Base-by-base conservation (phyloP, 1,284 basidiomycete species). In the Melampsora abietis-canadensis region DNA sequence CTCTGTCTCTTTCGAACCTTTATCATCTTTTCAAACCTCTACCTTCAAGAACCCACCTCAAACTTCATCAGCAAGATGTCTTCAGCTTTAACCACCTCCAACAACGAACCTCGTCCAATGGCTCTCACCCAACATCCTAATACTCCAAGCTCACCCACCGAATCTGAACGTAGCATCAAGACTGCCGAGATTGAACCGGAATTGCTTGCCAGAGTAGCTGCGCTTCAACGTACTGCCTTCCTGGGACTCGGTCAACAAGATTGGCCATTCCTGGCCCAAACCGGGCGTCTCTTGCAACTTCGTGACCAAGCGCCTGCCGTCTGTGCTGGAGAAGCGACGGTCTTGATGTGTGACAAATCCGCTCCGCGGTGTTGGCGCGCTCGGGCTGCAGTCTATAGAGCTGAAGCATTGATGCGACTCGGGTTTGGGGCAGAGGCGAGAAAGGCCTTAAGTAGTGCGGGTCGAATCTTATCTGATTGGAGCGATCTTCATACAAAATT, bases 351-450 rank as follows among this genome's bases (percentile, higher is more conserved):
- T 30, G 70, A 73, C 46, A 48, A 15, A 3, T 57, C 62, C 21
- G 70, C 63, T 30, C 63, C 70, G 5, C 30, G 63, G 10, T 73
- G 51, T 48, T 73, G 70, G 70, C 63, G 70, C 57, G 70, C 70
- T 17, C 17, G 70, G 8, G 70, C 70, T 47, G 62, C 60, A 2
- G 34, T 73, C 30, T 73, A 73, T 30, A 10, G 70, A 30, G 70
- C 70, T 17, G 70, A 73, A 47, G 47, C 70, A 46, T 34, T 73
- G 6, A 73, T 73, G 70, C 37, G 6, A 6, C 63, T 73, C 6
- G 70, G 70, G n/a, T 73, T 73, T 34, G 40, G 8, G 6, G 24
- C 54, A 6, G 37, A 65, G 19, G 70, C 70, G 15, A 73, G 64
- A 73, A n/a, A 44, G 15, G 48, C 48, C 5, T 31, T 73, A 2